Evolutionary conservation across 805 yeast species (phyloP), one percentile per base, ranked within the genome.

Genomic region (Candida taoyuanica): DNA sequence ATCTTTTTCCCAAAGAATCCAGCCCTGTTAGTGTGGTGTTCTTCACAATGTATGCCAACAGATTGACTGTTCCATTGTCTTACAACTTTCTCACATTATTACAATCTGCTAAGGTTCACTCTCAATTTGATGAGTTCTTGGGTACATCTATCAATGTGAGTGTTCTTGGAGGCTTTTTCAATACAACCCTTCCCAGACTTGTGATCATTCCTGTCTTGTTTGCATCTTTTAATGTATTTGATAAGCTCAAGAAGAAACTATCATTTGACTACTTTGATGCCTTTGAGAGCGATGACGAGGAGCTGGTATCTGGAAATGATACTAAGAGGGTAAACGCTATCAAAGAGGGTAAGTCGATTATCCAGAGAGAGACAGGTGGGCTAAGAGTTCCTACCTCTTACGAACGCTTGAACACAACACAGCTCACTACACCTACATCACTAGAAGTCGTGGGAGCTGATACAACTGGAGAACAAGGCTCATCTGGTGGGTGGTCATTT

Each of bases 31-130:
- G 86, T 13, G 72, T 83, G 17, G 70, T 85, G 24, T 86, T 85
- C 55, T 86, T 84, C 57, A 77, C 88, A 16, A 81, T 84, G 51
- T 85, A 86, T 51, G 78, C 85, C 15, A 82, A 89, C 36, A 76
- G 95, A 46, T 65, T 86, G 55, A 84, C 95, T 0, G 79, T 86
- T 11, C 95, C 95, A 9, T 65, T 86, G 45, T 77, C 85, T 18
- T 86, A 82, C 62, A 86, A 86, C 60, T 86, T 83, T 55, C 59
- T 85, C 40, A 82, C 84, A 35, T 64, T 86, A 37, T 70, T 81
- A 41, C 49, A 53, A 35, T 37, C 43, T 0, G 69, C 76, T 3
- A 65, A 72, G 15, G 63, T 80, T 19, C 64, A 59, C 17, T 64
- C 73, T 3, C 71, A 65, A 9, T 86, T 86, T 59, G 87, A 85